These are phyloP conservation scores for Croton laevigatus DNA, from an alignment of 441 rosid species.

Conservation along the genomic window DNA sequence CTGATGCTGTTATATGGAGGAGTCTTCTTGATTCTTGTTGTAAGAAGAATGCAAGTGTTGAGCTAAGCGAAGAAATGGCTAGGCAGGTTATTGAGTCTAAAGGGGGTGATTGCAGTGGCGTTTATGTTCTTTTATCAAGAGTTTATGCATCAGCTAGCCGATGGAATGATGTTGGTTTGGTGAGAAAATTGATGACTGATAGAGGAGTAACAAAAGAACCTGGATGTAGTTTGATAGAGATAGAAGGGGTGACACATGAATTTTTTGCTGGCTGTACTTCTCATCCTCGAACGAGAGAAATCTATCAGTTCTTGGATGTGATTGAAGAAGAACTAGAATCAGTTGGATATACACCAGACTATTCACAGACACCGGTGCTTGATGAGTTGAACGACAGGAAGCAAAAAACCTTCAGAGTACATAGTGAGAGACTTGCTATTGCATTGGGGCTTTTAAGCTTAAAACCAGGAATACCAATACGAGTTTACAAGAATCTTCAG, in stretches of 20 bases:
- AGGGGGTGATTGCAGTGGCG: slow-evolving; percentile 51
- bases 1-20: slow-evolving; percentile 74
- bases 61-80: slow-evolving; percentile 65
- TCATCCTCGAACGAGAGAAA: slow-evolving; percentile 59
- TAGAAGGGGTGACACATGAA: slow-evolving; percentile 57
- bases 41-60: slow-evolving; percentile 47
- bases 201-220: slow-evolving; percentile 47
- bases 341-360: slow-evolving; percentile 50
- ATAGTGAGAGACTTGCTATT: slow-evolving; percentile 80
- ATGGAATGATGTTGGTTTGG: slow-evolving; percentile 67
- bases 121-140: slow-evolving; percentile 66
- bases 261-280: slow-evolving; percentile 78
- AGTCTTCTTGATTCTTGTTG: slow-evolving; percentile 67
- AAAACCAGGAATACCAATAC: slow-evolving; percentile 56
- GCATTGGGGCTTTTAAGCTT: slow-evolving; percentile 65
- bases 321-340: slow-evolving; percentile 49
- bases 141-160: slow-evolving; percentile 66
- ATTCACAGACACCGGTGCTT: slow-evolving; percentile 56
- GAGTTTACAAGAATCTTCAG: slow-evolving; percentile 70
- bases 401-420: slow-evolving; percentile 51
- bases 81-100: slow-evolving; percentile 48
- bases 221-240: slow-evolving; percentile 54
- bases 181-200: slow-evolving; percentile 57
- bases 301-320: slow-evolving; percentile 47
- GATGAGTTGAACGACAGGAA: slow-evolving; percentile 42